Percentiles rank a stretch among this genome's conserved stretches.
Conservation (phyloP, 164 flowering plant species). For the Tetracentron sinense region DNA sequence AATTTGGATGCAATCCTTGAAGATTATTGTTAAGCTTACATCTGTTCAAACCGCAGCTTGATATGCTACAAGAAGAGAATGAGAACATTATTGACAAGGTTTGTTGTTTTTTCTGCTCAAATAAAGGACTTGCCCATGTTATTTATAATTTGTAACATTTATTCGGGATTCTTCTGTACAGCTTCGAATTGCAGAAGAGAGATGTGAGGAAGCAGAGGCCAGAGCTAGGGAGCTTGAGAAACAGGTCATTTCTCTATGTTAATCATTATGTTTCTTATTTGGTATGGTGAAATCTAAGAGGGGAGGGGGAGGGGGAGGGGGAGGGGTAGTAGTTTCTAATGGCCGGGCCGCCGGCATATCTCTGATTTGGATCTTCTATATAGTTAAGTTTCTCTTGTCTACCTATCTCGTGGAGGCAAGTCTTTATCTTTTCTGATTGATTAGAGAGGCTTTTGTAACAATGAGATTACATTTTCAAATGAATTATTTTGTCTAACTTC, state of each 20-base stretch:
- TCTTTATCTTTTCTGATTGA: no score
- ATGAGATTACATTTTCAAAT: no score
- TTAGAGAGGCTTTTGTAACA: no score
- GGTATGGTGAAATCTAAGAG: background rate
- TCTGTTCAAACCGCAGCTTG: conserved; percentile 64
- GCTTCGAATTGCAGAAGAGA: conserved; percentile 84
- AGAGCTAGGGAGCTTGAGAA: conserved; percentile 86
- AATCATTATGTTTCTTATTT: background rate
- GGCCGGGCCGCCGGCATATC: no score
- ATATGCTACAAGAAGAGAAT: conserved; percentile 95
- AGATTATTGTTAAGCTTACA: conserved; percentile 16
- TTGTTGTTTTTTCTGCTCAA: conserved; percentile 8
- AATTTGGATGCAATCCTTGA: background rate
- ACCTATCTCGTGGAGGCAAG: no score
- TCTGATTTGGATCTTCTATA: no score
- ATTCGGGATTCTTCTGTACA: conserved; percentile 29
- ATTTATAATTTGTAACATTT: conserved; percentile 2
- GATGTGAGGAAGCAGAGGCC: conserved; percentile 84
- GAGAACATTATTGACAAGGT: conserved; percentile 76
- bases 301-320: no score
- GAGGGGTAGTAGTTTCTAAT: no score
- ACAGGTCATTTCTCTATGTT: conserved; percentile 53
- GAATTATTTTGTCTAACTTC: no score
- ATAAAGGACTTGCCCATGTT: background rate
- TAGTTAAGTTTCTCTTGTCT: no score